Evolutionary conservation across 176 grass and related monocot genomes (phyloP).

Genomic region (Themeda triandra): DNA sequence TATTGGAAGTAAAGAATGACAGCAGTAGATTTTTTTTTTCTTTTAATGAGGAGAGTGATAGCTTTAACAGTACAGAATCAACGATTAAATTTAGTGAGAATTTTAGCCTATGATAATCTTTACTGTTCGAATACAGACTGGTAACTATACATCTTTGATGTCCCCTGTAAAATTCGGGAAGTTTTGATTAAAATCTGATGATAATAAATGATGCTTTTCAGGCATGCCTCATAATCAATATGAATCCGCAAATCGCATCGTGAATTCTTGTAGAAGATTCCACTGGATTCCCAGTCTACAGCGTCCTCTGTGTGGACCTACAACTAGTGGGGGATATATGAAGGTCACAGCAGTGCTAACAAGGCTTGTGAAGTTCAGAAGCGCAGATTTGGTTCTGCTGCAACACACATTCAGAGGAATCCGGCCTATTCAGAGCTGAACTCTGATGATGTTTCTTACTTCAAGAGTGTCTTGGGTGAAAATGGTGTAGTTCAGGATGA

Average conservation of each 20-base stretch:
- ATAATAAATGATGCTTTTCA: conserved; percentile 4
- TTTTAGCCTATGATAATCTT: not conserved
- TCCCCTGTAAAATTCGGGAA: not conserved
- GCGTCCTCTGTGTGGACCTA: not conserved
- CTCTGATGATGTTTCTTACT: conserved; percentile 70
- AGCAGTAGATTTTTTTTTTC: not conserved
- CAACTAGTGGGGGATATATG: not conserved
- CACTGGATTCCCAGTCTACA: conserved; percentile 1
- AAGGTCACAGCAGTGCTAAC: not conserved
- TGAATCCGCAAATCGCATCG: not conserved
- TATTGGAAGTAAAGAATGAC: not conserved
- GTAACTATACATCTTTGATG: not conserved
- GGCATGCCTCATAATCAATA: not conserved
- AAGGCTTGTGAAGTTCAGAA: conserved; percentile 37
- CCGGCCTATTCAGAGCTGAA: conserved; percentile 69
- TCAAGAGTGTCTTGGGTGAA: conserved; percentile 77
- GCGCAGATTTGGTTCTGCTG: conserved; percentile 46
- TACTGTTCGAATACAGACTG: not conserved
- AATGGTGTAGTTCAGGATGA: conserved; percentile 79
- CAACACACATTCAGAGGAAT: conserved; percentile 56
- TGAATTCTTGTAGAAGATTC: conserved; percentile 32
- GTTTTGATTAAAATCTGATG: conserved; percentile 25
- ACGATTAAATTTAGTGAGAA: not conserved
- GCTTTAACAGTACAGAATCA: not conserved
- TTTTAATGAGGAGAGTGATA: not conserved